These are phyloP conservation scores for Alternaria angustiovoidea DNA, from an alignment of 2,329 filamentous ascomycete species.

Conservation along the genomic window DNA sequence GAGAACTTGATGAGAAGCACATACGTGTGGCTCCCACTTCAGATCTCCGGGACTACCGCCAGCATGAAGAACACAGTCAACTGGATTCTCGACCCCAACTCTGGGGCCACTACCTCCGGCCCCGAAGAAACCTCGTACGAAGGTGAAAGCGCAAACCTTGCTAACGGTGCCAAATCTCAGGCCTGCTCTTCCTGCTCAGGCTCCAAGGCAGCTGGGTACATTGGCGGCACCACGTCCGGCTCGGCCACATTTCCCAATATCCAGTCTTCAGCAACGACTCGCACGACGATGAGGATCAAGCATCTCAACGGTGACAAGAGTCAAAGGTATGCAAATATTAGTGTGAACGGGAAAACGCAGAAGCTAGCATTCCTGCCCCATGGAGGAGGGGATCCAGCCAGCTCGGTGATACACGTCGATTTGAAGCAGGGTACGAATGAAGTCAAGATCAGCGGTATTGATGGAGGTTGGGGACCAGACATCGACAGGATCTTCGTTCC, in stretches of 20 bases:
- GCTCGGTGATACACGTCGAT: conserved; percentile 59
- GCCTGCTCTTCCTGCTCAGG: conserved; percentile 63
- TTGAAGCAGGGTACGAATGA: conserved; percentile 61
- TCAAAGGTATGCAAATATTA: conserved; percentile 63
- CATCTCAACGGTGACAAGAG: conserved; percentile 64
- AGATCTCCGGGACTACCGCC: conserved; percentile 61
- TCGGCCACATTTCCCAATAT: conserved; percentile 60
- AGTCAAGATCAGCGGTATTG: conserved; percentile 56
- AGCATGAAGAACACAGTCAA: conserved; percentile 61
- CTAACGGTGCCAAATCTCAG: conserved; percentile 56
- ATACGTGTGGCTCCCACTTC: conserved; percentile 71
- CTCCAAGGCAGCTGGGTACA: conserved; percentile 59
- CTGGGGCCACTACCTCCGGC: conserved; percentile 56
- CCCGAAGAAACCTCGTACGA: conserved; percentile 61
- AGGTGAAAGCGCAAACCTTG: conserved; percentile 59
- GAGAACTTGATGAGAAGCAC: conserved; percentile 67
- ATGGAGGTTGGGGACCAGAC: conserved; percentile 60
- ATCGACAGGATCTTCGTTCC: conserved; percentile 65
- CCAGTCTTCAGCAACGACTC: conserved; percentile 53
- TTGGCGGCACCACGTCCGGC: conserved; percentile 57
- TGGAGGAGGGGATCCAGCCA: conserved; percentile 55
- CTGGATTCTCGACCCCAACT: conserved; percentile 60
- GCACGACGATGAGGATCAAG: conserved; percentile 63
- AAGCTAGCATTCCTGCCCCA: conserved; percentile 65
- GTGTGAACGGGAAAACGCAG: conserved; percentile 63